Evolutionary conservation across 306 rosid genomes (phyloP), one percentile per base, ranked within the genome.

Genomic region (Adenanthera pavonina): DNA sequence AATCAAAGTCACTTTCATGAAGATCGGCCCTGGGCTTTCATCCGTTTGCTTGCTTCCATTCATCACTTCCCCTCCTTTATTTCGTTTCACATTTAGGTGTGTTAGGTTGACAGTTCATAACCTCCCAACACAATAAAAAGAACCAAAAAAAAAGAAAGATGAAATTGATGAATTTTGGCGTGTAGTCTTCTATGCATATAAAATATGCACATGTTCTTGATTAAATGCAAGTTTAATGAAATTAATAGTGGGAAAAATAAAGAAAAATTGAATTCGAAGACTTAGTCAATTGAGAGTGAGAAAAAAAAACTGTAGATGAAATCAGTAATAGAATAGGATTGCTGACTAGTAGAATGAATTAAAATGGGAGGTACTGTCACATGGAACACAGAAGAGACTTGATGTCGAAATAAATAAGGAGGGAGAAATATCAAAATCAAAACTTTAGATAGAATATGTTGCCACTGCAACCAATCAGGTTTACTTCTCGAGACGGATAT

Each of bases 31-130:
- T 81, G 84, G 84, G 87, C 71, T 60, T 71, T 87, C 86, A 78
- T 51, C 80, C 77, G 12, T 38, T 76, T 9, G 67, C 68, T 78
- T 77, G 67, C 77, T 80, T 80, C 47, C 52, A 40, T 60, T 80
- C 59, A 30, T 40, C 48, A 44, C 33, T 59, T 64, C 69, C 66
- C 70, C 30, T 25, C 33, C 36, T 78, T 49, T n/a, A 34, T 81
- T 57, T 83, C 46, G 66, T 83, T 67, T 78, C 77, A 54, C 62
- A 89, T 88, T 82, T 69, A 79, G 92, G 89, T 85, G 85, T 69
- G 88, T 89, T 89, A 78, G 88, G 95, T 87, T 82, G 87, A 84
- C 78, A 62, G 84, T 84, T 83, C 83, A 82, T 83, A 80, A 61
- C 88, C 65, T 25, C 30, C 30, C 30, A 25, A 25, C 30, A 25